Conservation (phyloP, 129 eudicot species). For the Solidago caesia region DNA sequence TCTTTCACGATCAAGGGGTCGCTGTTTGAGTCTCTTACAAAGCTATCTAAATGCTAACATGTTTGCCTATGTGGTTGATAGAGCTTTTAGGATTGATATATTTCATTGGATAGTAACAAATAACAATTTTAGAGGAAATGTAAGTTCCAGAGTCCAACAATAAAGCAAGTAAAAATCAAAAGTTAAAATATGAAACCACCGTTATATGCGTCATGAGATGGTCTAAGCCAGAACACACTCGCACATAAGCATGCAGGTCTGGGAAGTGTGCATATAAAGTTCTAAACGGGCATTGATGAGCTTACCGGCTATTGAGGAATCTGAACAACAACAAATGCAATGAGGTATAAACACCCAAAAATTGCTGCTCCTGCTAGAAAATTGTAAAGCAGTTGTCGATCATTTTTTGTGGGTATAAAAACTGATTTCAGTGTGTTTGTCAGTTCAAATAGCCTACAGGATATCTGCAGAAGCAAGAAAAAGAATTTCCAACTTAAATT, state of each 20-base stretch:
- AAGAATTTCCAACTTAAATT: neutral
- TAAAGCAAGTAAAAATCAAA: neutral
- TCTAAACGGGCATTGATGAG: conserved; percentile 13
- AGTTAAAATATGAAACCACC: neutral
- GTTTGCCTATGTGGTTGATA: neutral
- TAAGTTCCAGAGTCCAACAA: neutral
- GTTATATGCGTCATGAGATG: neutral
- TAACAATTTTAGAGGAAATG: neutral
- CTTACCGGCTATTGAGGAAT: conserved; percentile 60
- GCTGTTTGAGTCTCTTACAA: neutral
- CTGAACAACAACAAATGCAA: conserved; percentile 77
- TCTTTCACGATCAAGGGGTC: neutral
- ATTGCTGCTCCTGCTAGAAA: conserved; percentile 77
- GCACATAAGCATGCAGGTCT: neutral
- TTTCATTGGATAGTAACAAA: neutral
- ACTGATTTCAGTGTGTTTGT: conserved; percentile 76
- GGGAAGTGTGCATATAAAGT: neutral
- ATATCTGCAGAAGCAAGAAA: conserved; percentile 51
- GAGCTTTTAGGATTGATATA: neutral
- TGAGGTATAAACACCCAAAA: conserved; percentile 56
- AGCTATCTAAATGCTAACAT: neutral
- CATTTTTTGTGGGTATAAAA: conserved; percentile 80
- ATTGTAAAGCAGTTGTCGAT: conserved; percentile 66
- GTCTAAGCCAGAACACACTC: neutral
- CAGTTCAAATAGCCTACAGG: conserved; percentile 76